phyloP scores from a whole-genome alignment of 768 basidiomycete genomes.

The Boletus bicolor region DNA sequence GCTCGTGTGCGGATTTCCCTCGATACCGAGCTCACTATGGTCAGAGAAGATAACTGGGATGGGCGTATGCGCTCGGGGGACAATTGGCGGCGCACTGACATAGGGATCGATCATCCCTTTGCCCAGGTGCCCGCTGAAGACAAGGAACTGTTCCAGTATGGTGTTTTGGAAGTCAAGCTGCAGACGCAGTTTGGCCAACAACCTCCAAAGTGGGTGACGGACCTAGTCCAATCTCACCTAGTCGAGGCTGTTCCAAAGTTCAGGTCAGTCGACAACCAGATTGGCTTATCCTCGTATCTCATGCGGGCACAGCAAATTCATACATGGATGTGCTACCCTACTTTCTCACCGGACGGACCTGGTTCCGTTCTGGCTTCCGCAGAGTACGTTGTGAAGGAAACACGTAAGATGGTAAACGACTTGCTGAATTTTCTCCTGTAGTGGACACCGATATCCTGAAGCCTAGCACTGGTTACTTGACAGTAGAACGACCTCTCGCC shows the following conservation, averaged over 20 bases:
- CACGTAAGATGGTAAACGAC: background rate
- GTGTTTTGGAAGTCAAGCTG: conserved; percentile 94
- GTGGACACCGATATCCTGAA: conserved; percentile 97
- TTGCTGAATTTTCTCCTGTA: conserved; percentile 26
- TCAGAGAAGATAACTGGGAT: conserved; percentile 98
- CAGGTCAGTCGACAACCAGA: conserved; percentile 47
- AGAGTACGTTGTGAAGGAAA: conserved; percentile 53
- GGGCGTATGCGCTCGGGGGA: conserved; percentile 67
- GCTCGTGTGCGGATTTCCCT: conserved; percentile 98
- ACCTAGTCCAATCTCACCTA: conserved; percentile 91
- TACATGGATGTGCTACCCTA: conserved; percentile 93
- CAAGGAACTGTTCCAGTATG: conserved; percentile 94
- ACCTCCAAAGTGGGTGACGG: conserved; percentile 94
- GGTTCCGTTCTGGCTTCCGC: conserved; percentile 98
- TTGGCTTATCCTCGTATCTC: background rate
- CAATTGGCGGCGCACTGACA: conserved; percentile 94
- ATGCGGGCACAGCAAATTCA: conserved; percentile 67
- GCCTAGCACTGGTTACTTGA: conserved; percentile 76
- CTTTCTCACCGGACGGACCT: conserved; percentile 91
- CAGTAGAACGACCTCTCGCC: conserved; percentile 69
- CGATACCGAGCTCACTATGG: conserved; percentile 92
- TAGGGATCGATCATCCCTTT: conserved; percentile 92
- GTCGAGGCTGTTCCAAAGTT: conserved; percentile 99
- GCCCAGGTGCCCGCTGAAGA: conserved; percentile 70
- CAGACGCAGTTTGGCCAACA: conserved; percentile 96